Percentiles rank a stretch among this genome's conserved stretches.
Conservation (phyloP, 345 rosid species). For the Murraya koenigii region DNA sequence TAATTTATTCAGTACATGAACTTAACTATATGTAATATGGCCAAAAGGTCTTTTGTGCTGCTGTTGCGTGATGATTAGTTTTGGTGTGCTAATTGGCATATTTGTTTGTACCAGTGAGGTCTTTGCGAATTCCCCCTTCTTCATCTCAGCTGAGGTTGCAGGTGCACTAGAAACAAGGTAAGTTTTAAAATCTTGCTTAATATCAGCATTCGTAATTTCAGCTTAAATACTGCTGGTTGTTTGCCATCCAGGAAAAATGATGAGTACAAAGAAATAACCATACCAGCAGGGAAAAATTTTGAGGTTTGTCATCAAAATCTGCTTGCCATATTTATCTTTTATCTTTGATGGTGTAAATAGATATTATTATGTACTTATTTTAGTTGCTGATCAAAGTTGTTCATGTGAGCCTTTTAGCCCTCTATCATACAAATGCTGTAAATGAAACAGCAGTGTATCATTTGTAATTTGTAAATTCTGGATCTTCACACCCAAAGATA, state of each 20-base stretch:
- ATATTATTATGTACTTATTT: neutral
- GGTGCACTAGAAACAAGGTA: conserved; percentile 66
- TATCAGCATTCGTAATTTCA: conserved; percentile 12
- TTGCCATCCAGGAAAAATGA: conserved; percentile 58
- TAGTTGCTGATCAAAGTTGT: neutral
- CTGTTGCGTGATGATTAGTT: neutral
- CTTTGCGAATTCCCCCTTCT: conserved; percentile 88
- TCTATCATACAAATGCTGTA: neutral
- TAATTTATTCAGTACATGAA: neutral
- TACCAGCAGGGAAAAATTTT: conserved; percentile 73
- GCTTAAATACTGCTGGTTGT: conserved; percentile 21
- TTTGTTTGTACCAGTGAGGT: conserved; percentile 62
- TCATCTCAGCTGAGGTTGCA: conserved; percentile 83
- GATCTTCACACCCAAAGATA: neutral
- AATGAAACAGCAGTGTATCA: neutral
- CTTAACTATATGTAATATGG: neutral
- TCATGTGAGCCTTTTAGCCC: neutral
- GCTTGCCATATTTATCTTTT: neutral
- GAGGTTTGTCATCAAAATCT: conserved; percentile 52
- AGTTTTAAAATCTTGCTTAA: conserved; percentile 25
- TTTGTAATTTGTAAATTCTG: neutral
- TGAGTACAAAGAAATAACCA: conserved; percentile 77
- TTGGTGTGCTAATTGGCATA: conserved; percentile 10
- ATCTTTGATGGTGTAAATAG: neutral
- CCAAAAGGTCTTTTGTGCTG: neutral